Evolutionary conservation across 2,329 filamentous ascomycete genomes (phyloP).

Genomic region (Alternaria rosae): DNA sequence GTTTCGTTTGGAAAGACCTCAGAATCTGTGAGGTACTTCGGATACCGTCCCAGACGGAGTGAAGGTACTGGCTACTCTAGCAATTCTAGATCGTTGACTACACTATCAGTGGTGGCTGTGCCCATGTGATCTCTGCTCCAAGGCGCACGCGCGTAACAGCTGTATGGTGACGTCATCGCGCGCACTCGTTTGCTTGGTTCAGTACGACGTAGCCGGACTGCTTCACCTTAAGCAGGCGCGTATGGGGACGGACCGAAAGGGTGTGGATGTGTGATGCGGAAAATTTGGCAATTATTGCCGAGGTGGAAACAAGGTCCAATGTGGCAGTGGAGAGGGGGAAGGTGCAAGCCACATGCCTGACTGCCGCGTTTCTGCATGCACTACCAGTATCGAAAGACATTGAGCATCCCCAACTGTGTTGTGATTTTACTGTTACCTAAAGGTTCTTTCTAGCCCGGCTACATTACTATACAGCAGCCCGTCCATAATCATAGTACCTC

Average conservation of each 20-base stretch:
- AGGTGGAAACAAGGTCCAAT: background rate
- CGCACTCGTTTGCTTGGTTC: background rate
- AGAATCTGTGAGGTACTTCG: too few relatives aligned
- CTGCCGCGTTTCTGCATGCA: background rate
- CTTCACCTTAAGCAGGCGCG: slow-evolving; percentile 10
- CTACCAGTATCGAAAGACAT: background rate
- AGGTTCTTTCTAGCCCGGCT: background rate
- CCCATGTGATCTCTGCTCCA: slow-evolving; percentile 14
- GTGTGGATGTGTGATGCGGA: background rate
- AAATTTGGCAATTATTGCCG: background rate
- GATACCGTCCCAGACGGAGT: background rate
- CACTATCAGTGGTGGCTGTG: background rate
- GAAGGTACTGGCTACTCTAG: background rate
- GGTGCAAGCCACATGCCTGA: background rate
- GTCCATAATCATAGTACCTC: slow-evolving; percentile 1
- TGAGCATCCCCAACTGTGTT: background rate
- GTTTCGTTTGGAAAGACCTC: background rate
- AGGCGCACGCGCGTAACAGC: slow-evolving; percentile 13
- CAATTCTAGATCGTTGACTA: background rate
- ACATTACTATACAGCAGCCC: background rate
- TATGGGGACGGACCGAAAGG: slow-evolving; percentile 13
- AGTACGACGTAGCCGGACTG: background rate
- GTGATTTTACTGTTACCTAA: background rate
- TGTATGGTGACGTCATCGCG: slow-evolving; percentile 25
- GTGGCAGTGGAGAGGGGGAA: background rate